Conservation (phyloP, 108 stramenopile species). For the Nitzschia putrida region DNA sequence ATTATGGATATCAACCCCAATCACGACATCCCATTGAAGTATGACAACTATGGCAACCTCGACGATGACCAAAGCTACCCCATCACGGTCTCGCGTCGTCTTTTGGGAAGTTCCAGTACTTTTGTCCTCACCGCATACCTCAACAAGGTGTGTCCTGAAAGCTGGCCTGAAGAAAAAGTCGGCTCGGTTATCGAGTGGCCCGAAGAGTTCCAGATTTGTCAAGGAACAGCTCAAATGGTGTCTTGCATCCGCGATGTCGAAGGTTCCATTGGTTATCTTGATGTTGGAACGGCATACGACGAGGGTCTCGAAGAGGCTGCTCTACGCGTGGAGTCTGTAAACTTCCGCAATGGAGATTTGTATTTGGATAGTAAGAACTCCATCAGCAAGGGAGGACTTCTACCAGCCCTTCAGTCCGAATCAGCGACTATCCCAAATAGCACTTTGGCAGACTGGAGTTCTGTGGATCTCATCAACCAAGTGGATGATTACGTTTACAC, state of each 20-base stretch:
- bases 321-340: constrained; percentile 30
- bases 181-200: constrained; percentile 56
- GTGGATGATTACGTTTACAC: constrained; percentile 34
- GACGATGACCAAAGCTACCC: constrained; percentile 13
- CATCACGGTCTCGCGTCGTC: constrained; percentile 74
- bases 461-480: constrained; percentile 50
- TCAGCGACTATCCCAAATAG: constrained; percentile 36
- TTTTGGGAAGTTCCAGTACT: constrained; percentile 66
- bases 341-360: constrained; percentile 52
- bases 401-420: constrained; percentile 37
- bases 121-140: constrained; percentile 57
- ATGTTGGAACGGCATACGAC: constrained; percentile 69
- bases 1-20: constrained; percentile 51
- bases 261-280: constrained; percentile 82
- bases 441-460: constrained; percentile 58
- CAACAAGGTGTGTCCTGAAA: constrained; percentile 49
- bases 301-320: constrained; percentile 65
- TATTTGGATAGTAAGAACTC: constrained; percentile 56
- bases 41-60: constrained; percentile 27
- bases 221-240: constrained; percentile 72
- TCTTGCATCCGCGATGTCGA: constrained; percentile 49
- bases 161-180: constrained; percentile 61
- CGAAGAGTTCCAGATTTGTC: constrained; percentile 42
- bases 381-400: constrained; percentile 55
- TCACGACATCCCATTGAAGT: constrained; percentile 25